These are phyloP conservation scores for Fistulina hepatica DNA, from an alignment of 1,284 basidiomycete genomes.

Conservation along the genomic window DNA sequence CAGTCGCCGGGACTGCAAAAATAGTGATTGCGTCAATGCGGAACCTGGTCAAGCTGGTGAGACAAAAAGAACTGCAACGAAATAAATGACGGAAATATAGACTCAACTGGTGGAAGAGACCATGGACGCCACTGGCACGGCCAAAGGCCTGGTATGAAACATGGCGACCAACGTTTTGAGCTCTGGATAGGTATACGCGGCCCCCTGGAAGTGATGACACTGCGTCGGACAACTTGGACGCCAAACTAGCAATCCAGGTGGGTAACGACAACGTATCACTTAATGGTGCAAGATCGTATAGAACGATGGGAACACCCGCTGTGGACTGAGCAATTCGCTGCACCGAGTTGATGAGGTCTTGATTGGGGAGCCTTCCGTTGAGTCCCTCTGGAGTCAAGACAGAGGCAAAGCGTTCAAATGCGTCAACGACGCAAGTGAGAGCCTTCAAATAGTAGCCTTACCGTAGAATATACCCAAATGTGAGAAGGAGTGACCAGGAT, in stretches of 20 bases:
- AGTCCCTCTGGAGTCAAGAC: conserved; percentile 83
- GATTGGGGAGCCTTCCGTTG: conserved; percentile 92
- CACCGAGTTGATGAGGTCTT: conserved; percentile 86
- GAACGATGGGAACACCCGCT: conserved; percentile 59
- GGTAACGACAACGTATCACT: conserved; percentile 31
- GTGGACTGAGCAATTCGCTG: conserved; percentile 62
- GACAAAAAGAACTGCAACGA: too few species aligned
- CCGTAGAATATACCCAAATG: conserved; percentile 89
- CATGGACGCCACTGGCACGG: conserved; percentile 66
- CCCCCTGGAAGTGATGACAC: conserved; percentile 33
- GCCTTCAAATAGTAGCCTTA: conserved; percentile 25
- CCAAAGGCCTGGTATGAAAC: conserved; percentile 61
- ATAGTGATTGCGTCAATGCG: conserved; percentile 92
- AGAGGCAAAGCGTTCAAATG: too few species aligned
- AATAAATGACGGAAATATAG: conserved; percentile 6
- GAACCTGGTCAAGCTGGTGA: conserved; percentile 82
- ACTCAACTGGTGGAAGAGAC: conserved; percentile 19
- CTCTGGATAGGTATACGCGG: conserved; percentile 42
- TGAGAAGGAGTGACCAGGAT: conserved; percentile 93
- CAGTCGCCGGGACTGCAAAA: conserved; percentile 77
- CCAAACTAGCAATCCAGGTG: too few species aligned
- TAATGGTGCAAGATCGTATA: conserved; percentile 81
- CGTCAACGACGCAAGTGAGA: conserved; percentile 4
- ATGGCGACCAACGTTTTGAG: conserved; percentile 56
- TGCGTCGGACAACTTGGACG: conserved; percentile 33